phyloP scores from a whole-genome alignment of 176 grass and related monocot species.

The Rhynchospora pubera region DNA sequence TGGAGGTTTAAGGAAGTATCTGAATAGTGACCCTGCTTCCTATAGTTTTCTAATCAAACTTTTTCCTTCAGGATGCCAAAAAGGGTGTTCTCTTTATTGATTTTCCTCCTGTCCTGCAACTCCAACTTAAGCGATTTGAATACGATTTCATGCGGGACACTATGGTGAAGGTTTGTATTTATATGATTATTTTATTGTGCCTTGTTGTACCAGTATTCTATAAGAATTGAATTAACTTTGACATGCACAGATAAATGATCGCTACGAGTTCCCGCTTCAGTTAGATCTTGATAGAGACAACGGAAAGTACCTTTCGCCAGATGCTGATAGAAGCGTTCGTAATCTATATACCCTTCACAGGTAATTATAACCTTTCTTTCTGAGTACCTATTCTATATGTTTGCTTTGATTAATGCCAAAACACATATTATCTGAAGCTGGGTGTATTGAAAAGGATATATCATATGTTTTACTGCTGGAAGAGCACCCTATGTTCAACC shows the following conservation, averaged over 20 bases:
- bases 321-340: constrained; percentile 82
- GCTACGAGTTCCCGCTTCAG: constrained; percentile 95
- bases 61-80: constrained; percentile 86
- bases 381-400: background rate
- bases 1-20: background rate
- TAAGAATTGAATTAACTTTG: constrained; percentile 3
- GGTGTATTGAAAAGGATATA: background rate
- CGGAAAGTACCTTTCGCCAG: constrained; percentile 91
- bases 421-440: background rate
- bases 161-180: constrained; percentile 93
- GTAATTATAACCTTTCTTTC: constrained; percentile 27
- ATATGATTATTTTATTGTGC: constrained; percentile 3
- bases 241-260: constrained; percentile 96
- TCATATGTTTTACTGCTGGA: background rate
- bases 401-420: background rate
- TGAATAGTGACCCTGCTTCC: background rate
- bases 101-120: constrained; percentile 96
- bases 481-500: background rate
- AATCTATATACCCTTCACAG: constrained; percentile 99
- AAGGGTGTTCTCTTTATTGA: constrained; percentile 99
- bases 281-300: constrained; percentile 95
- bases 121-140: constrained; percentile 98
- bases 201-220: constrained; percentile 16
- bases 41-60: background rate
- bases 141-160: constrained; percentile 99